Base-by-base conservation (phyloP, 2,329 filamentous ascomycete genomes). In the Colletotrichum echinochloae region DNA sequence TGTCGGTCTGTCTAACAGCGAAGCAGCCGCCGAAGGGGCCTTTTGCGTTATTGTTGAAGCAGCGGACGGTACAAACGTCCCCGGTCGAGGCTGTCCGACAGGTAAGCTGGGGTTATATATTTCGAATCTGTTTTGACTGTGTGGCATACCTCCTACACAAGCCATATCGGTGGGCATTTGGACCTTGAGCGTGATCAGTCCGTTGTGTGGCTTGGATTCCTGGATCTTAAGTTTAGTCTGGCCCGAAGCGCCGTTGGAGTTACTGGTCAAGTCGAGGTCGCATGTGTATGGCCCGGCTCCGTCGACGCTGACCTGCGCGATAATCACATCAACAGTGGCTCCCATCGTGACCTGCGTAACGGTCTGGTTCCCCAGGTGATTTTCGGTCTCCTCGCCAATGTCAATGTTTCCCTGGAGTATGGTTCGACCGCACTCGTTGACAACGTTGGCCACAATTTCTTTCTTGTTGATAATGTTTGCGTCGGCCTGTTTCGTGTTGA, bases 401-500 rank as follows among this genome's bases (percentile, higher is more conserved):
- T 91, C 87, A 75, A 92, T 91, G 81, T 86, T 88, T 52, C 90
- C 90, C 64, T 80, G 76, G 62, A 87, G 77, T 75, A 90, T 83
- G 11, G 89, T 92, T 69, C 89, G 85, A 51, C 90, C 90, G 76
- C 90, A 92, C 66, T 87, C 83, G 73, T 88, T 89, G 59, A 88
- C 87, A 8, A 85, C 77, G 73, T 88, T 87, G 59, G 81, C 79
- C 5, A 73, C 68, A 72, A 88, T 85, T 80, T 89, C 83, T 16
- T 84, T 85, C 67, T 89, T 86, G 63, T 85, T 84, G 79, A 92
- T 91, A 76, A 91, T 85, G 64, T 88, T 90, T 7, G 88, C 83
- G 66, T 92, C 90, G 71, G 88, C 86, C 75, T 91, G 89, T 82
- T 90, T 91, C 20, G 88, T 14, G 89, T 88, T 83, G 72, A 91